These are phyloP conservation scores for Coniochaeta sp. DNA, from an alignment of 2,329 filamentous ascomycete genomes.

Conservation along the genomic window DNA sequence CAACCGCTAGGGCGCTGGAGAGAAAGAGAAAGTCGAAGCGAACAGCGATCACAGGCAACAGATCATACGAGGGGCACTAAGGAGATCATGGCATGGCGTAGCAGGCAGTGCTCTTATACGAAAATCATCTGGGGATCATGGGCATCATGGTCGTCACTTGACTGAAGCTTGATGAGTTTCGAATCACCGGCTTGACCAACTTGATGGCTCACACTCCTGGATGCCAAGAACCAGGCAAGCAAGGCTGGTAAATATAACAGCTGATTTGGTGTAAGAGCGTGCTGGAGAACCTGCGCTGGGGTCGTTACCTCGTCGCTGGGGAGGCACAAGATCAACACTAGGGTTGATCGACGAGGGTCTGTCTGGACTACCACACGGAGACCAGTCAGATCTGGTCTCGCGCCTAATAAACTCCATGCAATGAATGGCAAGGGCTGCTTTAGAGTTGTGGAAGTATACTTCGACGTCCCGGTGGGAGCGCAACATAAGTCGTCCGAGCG, in stretches of 20 bases:
- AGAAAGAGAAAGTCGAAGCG: neutral
- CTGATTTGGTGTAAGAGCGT: too few species aligned
- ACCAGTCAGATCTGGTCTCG: too few species aligned
- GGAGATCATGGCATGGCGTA: neutral
- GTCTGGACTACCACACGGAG: too few species aligned
- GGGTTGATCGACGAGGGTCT: too few species aligned
- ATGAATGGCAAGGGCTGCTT: neutral
- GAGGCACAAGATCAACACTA: too few species aligned
- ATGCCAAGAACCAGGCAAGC: neutral
- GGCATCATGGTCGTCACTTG: neutral
- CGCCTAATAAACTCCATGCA: too few species aligned
- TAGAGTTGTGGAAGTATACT: neutral
- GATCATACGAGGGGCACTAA: neutral
- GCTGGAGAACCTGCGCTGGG: too few species aligned
- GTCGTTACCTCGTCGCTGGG: too few species aligned
- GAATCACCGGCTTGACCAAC: neutral
- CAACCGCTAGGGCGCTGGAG: neutral
- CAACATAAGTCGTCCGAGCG: neutral
- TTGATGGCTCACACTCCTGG: neutral
- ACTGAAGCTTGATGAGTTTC: neutral
- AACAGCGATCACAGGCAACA: constrained; percentile 1
- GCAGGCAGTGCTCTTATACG: neutral
- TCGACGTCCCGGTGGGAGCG: neutral
- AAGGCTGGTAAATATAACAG: neutral
- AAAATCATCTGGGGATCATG: neutral